Percentiles rank a stretch among this genome's conserved stretches.
phyloP scores from a whole-genome alignment of 192 early-diverging fungal genomes.

The Backusella sp. region DNA sequence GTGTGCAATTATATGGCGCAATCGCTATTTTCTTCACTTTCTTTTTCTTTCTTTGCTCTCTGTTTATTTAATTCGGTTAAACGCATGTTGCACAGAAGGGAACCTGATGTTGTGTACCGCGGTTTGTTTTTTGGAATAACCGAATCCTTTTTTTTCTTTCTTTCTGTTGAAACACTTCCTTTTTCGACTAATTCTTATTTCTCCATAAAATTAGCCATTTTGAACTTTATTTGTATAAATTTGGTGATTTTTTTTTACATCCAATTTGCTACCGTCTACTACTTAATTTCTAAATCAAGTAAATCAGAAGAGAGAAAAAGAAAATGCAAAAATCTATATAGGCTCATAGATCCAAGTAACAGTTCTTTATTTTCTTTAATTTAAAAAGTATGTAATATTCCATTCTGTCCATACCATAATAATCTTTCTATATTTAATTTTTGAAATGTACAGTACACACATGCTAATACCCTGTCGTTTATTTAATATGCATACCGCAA shows the following conservation, averaged over 20 bases:
- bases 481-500: no score
- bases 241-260: not conserved
- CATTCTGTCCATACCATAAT: no score
- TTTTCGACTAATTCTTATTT: not conserved
- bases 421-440: no score
- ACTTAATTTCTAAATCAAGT: not conserved
- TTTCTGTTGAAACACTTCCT: not conserved
- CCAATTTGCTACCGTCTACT: not conserved
- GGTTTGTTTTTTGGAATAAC: no score
- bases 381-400: no score
- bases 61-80: not conserved
- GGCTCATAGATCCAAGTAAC: not conserved
- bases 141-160: not conserved
- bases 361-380: not conserved
- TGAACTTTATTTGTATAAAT: not conserved
- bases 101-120: no score
- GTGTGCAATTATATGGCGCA: not conserved
- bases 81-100: not conserved
- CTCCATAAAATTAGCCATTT: not conserved
- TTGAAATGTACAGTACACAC: no score
- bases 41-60: not conserved
- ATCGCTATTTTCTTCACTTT: not conserved
- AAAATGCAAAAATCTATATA: not conserved
- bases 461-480: no score
- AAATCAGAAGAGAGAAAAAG: not conserved